phyloP scores from a whole-genome alignment of 208 protist species.

The Paratrypanosoma confusum region DNA sequence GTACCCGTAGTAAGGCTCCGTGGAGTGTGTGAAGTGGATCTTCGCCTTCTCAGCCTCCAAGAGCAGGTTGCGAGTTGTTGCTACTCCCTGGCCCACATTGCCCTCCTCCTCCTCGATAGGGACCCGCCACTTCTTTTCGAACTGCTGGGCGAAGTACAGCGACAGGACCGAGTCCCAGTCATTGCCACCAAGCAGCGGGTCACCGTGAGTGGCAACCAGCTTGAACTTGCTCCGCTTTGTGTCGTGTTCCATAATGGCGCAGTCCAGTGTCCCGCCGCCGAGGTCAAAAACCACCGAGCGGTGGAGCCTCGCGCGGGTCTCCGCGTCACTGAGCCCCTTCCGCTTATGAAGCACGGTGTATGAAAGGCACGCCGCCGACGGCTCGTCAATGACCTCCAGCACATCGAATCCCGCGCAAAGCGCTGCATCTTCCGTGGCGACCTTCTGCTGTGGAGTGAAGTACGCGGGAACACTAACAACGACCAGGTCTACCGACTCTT shows the following conservation, averaged over 20 bases:
- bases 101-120: slow-evolving; percentile 75
- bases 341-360: slow-evolving; percentile 58
- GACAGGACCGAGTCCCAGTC: slow-evolving; percentile 84
- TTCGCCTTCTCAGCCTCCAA: slow-evolving; percentile 84
- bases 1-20: slow-evolving; percentile 81
- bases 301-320: too few species aligned
- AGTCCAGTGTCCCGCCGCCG: slow-evolving; percentile 85
- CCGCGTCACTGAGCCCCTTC: slow-evolving; percentile 4
- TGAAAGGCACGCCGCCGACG: slow-evolving; percentile 78
- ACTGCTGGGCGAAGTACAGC: slow-evolving; percentile 67
- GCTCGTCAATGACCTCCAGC: slow-evolving; percentile 89
- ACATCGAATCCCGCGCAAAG: slow-evolving; percentile 86
- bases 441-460: slow-evolving; percentile 86
- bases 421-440: slow-evolving; percentile 88
- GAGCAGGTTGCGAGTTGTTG: slow-evolving; percentile 53
- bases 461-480: slow-evolving; percentile 89
- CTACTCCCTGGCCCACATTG: slow-evolving; percentile 71
- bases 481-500: slow-evolving; percentile 68
- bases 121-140: slow-evolving; percentile 82
- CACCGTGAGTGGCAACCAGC: slow-evolving; percentile 80
- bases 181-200: slow-evolving; percentile 84
- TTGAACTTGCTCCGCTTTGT: slow-evolving; percentile 35
- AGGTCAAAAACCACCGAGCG: slow-evolving; percentile 85
- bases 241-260: slow-evolving; percentile 85
- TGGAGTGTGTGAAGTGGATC: slow-evolving; percentile 86